Conservation (phyloP, 176 grass and related monocot species). For the Cenchrus purpureus region DNA sequence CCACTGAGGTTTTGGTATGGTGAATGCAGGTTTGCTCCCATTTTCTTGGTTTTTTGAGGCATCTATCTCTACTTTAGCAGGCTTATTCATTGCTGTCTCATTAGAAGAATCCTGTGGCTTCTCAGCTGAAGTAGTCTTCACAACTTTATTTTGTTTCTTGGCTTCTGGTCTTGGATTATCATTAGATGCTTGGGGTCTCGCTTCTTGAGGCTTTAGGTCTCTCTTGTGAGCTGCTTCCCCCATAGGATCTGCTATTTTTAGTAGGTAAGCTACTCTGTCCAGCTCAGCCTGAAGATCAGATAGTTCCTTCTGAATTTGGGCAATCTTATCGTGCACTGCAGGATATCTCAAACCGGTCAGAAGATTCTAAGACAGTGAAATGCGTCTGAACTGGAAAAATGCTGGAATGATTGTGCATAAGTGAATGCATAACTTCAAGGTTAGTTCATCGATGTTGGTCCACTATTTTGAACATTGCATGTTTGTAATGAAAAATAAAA, state of each 20-base stretch:
- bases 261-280: conserved; percentile 80
- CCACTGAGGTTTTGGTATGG: conserved; percentile 81
- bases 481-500: conserved; percentile 28
- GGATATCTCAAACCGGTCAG: conserved; percentile 34
- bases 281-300: conserved; percentile 73
- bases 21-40: conserved; percentile 53
- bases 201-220: conserved; percentile 56
- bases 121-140: conserved; percentile 9
- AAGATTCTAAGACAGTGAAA: conserved; percentile 5
- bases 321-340: conserved; percentile 78
- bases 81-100: conserved; percentile 29
- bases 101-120: conserved; percentile 46
- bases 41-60: conserved; percentile 47
- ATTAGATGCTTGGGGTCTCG: conserved; percentile 33
- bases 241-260: conserved; percentile 94
- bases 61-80: conserved; percentile 28
- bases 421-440: conserved; percentile 18
- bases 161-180: conserved; percentile 38
- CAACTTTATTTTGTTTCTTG: conserved; percentile 47
- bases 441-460: conserved; percentile 5
- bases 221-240: conserved; percentile 85
- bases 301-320: conserved; percentile 73
- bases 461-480: no score
- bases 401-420: not conserved
- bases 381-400: conserved; percentile 26